phyloP scores from a whole-genome alignment of 2,329 filamentous ascomycete species.

The Geoglossum cookeanum region DNA sequence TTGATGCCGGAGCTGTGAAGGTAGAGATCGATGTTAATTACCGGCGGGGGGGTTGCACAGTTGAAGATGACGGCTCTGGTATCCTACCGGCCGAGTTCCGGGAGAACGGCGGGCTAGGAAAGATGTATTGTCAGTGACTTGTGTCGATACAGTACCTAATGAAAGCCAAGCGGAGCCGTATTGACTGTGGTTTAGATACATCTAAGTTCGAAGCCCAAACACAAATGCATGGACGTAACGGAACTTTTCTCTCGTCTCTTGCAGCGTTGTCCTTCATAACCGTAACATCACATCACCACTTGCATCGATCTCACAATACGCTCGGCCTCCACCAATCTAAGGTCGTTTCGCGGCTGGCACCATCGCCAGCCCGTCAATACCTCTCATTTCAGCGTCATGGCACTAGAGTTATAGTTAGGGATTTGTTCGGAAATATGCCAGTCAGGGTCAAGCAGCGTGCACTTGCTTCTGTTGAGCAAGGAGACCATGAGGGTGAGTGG shows the following conservation, averaged over 20 bases:
- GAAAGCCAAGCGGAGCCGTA: not conserved
- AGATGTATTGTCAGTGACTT: slow-evolving; percentile 43
- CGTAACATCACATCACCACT: slow-evolving; percentile 50
- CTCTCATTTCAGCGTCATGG: slow-evolving; percentile 42
- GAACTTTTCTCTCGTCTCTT: slow-evolving; percentile 60
- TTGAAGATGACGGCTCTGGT: slow-evolving; percentile 73
- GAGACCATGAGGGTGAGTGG: slow-evolving; percentile 44
- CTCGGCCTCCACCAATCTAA: slow-evolving; percentile 52
- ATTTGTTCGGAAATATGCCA: slow-evolving; percentile 79
- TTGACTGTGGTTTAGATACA: slow-evolving; percentile 37
- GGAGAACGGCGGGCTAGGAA: slow-evolving; percentile 50
- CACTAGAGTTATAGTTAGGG: slow-evolving; percentile 54
- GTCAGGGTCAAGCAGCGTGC: slow-evolving; percentile 71
- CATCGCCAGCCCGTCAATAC: slow-evolving; percentile 38
- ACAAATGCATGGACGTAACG: slow-evolving; percentile 44
- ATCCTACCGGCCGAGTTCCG: slow-evolving; percentile 56
- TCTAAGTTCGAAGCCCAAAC: slow-evolving; percentile 42
- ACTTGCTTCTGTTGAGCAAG: slow-evolving; percentile 28
- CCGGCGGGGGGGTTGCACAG: slow-evolving; percentile 49
- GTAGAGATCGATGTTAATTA: slow-evolving; percentile 59
- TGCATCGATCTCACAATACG: slow-evolving; percentile 41
- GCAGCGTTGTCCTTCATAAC: slow-evolving; percentile 57
- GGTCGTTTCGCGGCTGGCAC: slow-evolving; percentile 42
- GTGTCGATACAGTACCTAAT: not conserved
- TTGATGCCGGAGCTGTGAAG: slow-evolving; percentile 57